Evolutionary conservation across 2,329 filamentous ascomycete genomes (phyloP).

Genomic region (Knufia fluminis): DNA sequence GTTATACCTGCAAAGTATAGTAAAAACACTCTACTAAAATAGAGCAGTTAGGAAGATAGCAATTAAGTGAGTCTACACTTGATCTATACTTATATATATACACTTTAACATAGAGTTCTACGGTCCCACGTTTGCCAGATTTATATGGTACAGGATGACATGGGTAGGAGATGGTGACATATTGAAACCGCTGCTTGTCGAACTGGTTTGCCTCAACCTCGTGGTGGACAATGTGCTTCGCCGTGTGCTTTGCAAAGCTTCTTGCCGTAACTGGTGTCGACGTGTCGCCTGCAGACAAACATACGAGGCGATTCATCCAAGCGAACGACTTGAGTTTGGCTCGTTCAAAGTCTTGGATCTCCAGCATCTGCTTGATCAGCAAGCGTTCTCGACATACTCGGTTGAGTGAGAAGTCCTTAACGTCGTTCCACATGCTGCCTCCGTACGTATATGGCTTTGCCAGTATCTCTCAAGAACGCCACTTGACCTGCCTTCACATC

Average conservation of each 20-base stretch:
- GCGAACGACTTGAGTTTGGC: slow-evolving; percentile 1
- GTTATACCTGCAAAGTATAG: too few species aligned
- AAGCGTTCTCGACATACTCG: background rate
- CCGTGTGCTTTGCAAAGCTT: background rate
- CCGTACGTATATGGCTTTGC: background rate
- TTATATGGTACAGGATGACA: slow-evolving; percentile 1
- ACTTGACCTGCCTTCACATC: background rate
- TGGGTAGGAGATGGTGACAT: background rate
- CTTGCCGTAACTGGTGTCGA: slow-evolving; percentile 1
- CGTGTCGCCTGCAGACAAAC: background rate
- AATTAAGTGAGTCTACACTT: too few species aligned
- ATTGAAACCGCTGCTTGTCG: slow-evolving; percentile 1
- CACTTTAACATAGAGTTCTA: too few species aligned
- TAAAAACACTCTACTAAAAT: too few species aligned
- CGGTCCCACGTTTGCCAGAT: background rate
- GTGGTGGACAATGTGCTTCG: background rate
- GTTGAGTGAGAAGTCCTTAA: background rate
- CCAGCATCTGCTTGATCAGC: background rate
- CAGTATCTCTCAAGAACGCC: background rate
- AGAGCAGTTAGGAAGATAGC: too few species aligned
- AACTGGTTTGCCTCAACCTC: background rate
- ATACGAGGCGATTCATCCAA: background rate
- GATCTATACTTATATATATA: too few species aligned
- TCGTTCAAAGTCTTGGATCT: background rate
- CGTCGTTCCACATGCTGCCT: background rate